Evolutionary conservation across 1,284 basidiomycete genomes (phyloP).

Genomic region (Moesziomyces aphidis): DNA sequence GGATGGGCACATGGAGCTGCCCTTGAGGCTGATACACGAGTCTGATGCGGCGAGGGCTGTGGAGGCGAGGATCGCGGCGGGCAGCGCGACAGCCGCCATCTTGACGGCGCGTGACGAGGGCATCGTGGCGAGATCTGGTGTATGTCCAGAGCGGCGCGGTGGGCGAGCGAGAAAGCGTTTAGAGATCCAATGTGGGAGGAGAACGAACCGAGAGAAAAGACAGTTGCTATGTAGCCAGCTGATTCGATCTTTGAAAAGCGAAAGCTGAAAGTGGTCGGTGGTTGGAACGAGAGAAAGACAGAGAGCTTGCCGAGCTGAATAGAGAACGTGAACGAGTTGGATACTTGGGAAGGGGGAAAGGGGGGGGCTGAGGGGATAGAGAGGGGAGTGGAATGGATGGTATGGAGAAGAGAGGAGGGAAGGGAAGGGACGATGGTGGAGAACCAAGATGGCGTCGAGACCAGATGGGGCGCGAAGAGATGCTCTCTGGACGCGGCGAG

Average conservation of each 20-base stretch:
- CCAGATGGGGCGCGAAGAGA: neutral
- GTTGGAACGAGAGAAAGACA: slow-evolving; percentile 16
- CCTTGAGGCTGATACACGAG: slow-evolving; percentile 53
- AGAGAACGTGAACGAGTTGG: slow-evolving; percentile 10
- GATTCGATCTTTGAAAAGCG: slow-evolving; percentile 10
- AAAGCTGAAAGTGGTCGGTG: slow-evolving; percentile 12
- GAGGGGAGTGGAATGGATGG: neutral
- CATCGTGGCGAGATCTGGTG: slow-evolving; percentile 17
- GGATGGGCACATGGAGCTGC: slow-evolving; percentile 54
- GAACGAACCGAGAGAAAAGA: slow-evolving; percentile 28
- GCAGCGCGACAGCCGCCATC: slow-evolving; percentile 31
- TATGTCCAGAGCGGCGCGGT: slow-evolving; percentile 1
- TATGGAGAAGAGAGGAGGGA: neutral
- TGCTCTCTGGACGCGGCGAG: neutral
- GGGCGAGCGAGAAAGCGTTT: neutral
- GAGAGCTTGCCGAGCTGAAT: slow-evolving; percentile 14
- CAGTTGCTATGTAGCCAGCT: slow-evolving; percentile 31
- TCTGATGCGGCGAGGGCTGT: slow-evolving; percentile 37
- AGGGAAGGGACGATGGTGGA: neutral
- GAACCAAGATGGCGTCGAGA: neutral
- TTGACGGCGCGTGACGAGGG: slow-evolving; percentile 35
- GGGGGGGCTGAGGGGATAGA: neutral
- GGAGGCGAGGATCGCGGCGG: slow-evolving; percentile 28
- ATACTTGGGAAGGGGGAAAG: neutral
- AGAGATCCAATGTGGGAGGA: slow-evolving; percentile 3